These are phyloP conservation scores for Epichloe sylvatica DNA, from an alignment of 2,329 filamentous ascomycete species.

Conservation along the genomic window DNA sequence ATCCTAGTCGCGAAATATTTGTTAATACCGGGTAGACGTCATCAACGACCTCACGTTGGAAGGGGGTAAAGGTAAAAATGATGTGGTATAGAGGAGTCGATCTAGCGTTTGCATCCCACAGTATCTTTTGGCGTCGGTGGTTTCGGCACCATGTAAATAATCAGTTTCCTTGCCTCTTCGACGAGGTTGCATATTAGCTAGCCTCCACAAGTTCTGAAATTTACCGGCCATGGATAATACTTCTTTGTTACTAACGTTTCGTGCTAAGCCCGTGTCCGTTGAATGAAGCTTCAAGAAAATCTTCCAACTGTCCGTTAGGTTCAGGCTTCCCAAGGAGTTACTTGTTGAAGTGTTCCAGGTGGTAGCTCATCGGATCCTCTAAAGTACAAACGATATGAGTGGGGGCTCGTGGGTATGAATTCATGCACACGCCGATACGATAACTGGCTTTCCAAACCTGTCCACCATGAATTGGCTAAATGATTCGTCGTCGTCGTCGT, in stretches of 20 bases:
- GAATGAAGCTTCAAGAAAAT: too few species aligned
- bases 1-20: background rate
- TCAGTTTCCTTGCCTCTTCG: background rate
- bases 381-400: too few species aligned
- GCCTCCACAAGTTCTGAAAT: background rate
- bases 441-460: conserved; percentile 21
- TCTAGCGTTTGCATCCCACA: conserved; percentile 2
- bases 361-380: too few species aligned
- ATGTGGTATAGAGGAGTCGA: background rate
- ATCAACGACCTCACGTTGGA: background rate
- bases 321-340: too few species aligned
- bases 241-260: background rate
- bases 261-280: background rate
- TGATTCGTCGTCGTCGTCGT: conserved; percentile 27
- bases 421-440: conserved; percentile 17
- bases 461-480: conserved; percentile 32
- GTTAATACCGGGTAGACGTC: background rate
- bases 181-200: background rate
- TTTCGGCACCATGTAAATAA: conserved; percentile 7
- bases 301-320: too few species aligned
- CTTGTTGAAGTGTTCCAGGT: too few species aligned
- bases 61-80: background rate
- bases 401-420: background rate
- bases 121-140: conserved; percentile 2
- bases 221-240: background rate